phyloP scores from a whole-genome alignment of 495 filamentous ascomycete species.

The Trichoderma asperelloides region DNA sequence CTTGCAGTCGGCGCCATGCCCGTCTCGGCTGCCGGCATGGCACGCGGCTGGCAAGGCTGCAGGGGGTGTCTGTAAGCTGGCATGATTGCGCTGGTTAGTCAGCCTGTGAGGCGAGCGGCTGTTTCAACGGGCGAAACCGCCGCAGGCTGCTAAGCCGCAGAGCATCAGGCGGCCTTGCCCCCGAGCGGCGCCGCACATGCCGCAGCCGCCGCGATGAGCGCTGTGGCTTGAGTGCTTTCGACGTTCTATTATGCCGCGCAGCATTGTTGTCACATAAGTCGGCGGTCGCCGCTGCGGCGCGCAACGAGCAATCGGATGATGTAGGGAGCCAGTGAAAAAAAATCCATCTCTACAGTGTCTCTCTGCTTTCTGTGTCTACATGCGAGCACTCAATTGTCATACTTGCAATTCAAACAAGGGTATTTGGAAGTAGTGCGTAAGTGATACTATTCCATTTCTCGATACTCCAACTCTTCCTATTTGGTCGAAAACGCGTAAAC shows the following conservation, averaged over 20 bases:
- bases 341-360: neutral
- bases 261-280: neutral
- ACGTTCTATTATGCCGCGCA: neutral
- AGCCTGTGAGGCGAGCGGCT: neutral
- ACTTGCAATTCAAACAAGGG: neutral
- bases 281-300: neutral
- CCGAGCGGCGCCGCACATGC: neutral
- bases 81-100: neutral
- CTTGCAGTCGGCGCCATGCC: neutral
- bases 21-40: neutral
- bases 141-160: neutral
- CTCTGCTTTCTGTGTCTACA: neutral
- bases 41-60: neutral
- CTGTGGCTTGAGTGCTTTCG: neutral
- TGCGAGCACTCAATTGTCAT: neutral
- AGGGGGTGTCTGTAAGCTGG: neutral
- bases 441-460: too few relatives aligned
- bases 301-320: neutral
- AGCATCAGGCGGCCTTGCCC: neutral
- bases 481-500: neutral
- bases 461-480: neutral
- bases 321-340: neutral
- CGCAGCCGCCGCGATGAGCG: neutral
- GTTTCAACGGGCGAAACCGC: neutral
- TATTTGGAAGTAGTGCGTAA: neutral